phyloP scores from a whole-genome alignment of 768 basidiomycete genomes.

The Naematelia encephala region DNA sequence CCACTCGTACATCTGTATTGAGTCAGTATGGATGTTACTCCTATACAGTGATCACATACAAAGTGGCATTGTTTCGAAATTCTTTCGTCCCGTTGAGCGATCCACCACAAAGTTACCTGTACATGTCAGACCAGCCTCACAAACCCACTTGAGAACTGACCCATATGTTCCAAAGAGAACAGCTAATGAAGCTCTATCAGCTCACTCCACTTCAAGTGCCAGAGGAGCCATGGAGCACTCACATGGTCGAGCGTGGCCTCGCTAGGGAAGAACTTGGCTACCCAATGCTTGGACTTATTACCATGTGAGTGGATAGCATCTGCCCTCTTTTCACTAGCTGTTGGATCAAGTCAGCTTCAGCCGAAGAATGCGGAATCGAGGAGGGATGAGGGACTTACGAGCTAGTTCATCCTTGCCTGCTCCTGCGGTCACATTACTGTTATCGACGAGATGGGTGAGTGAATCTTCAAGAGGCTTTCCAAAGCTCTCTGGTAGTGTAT shows the following conservation, averaged over 20 bases:
- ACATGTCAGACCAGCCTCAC: slow-evolving; percentile 2
- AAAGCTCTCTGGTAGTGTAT: slow-evolving; percentile 25
- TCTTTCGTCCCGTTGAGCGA: slow-evolving; percentile 53
- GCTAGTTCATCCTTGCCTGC: slow-evolving; percentile 23
- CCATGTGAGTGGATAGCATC: slow-evolving; percentile 42
- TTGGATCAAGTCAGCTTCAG: background rate
- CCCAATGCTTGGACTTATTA: slow-evolving; percentile 25
- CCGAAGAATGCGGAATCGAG: background rate
- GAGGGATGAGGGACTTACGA: slow-evolving; percentile 15
- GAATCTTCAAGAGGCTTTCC: slow-evolving; percentile 41
- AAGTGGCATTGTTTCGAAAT: slow-evolving; percentile 73
- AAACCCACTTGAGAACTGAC: slow-evolving; percentile 12
- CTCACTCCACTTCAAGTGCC: background rate
- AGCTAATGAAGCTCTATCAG: slow-evolving; percentile 27
- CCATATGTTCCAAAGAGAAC: slow-evolving; percentile 49
- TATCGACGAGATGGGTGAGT: slow-evolving; percentile 32
- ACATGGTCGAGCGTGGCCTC: slow-evolving; percentile 47
- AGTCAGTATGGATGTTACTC: background rate
- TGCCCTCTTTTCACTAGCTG: slow-evolving; percentile 27
- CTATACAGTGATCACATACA: slow-evolving; percentile 52
- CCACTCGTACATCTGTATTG: slow-evolving; percentile 30
- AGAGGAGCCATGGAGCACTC: slow-evolving; percentile 2
- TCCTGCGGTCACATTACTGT: slow-evolving; percentile 11
- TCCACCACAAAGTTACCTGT: slow-evolving; percentile 51
- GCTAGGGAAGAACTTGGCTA: slow-evolving; percentile 38